Base-by-base conservation (phyloP, 495 filamentous ascomycete species). In the Lophiostoma macrostomum region DNA sequence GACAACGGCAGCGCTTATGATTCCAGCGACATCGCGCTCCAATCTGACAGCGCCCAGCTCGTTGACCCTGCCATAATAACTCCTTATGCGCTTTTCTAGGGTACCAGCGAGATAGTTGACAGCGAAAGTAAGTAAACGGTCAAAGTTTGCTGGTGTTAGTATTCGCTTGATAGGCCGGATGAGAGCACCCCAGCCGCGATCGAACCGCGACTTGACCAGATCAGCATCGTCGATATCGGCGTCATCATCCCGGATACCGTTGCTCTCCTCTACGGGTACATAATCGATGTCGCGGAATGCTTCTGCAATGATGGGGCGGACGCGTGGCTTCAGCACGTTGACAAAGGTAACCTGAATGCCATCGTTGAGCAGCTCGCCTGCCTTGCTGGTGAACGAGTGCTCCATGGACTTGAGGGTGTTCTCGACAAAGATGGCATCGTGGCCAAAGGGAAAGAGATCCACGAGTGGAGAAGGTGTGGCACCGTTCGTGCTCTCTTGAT, bases 241-340 rank as follows among this genome's bases (percentile, higher is more conserved):
- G 28, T 38, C 66, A 16, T 56, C 61, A 7, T 58, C 53, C 0
- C 56, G 38, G 7, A 77, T 77, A 40, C 75, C 73, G 38, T 76
- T 69, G 54, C n/a, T n/a, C n/a, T 79, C 76, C 1, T 79, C 78
- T 13, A 35, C 5, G 3, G 53, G 50, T n/a, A 51, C 43, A 73
- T 98, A 98, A 66, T 96, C 90, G 29, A 88, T 84, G 65, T 96
- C 91, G 19, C 90, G 84, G 75, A 95, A 98, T 4, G 90, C 79
- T 53, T 97, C 91, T 23, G 84, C 78, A 12, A 97, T 77, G 25
- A 96, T 80, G 0, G 89, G 89, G 1, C 93, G 83, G 19, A 98
- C 76, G 18, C 89, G 87, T 25, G 84, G 83, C 61, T 93, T 93
- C 61, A 96, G 74, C 23, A 96, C 85, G 57, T 90, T 85, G 66